These are phyloP conservation scores for Pseudogymnoascus sp. DNA, from an alignment of 2,329 filamentous ascomycete genomes.

Conservation along the genomic window DNA sequence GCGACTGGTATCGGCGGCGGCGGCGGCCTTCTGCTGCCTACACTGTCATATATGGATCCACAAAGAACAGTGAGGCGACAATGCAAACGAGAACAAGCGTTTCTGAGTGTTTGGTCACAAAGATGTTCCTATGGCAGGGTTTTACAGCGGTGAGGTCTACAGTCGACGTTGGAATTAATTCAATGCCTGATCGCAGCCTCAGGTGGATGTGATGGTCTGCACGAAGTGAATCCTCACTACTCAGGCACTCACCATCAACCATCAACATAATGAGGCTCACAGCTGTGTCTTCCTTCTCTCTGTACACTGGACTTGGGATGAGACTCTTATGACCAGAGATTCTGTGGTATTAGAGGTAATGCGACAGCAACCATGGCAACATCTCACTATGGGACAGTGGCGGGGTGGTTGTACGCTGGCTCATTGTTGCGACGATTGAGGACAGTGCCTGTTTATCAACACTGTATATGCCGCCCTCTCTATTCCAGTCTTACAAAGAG, in stretches of 20 bases:
- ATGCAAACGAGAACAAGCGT: not conserved
- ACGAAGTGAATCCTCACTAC: constrained; percentile 7
- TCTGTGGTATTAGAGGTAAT: not conserved
- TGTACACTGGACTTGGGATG: not conserved
- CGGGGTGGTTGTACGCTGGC: not conserved
- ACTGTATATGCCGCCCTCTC: not conserved
- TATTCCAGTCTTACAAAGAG: not conserved
- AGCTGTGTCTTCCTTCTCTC: not conserved
- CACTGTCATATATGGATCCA: not conserved
- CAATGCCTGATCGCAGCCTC: constrained; percentile 7
- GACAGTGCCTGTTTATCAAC: not conserved
- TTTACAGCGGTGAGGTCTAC: not conserved
- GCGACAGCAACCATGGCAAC: not conserved
- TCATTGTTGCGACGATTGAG: not conserved
- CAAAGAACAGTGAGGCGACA: not conserved
- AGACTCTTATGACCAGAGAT: not conserved
- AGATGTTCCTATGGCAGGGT: not conserved
- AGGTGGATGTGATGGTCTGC: constrained; percentile 1
- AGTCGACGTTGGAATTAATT: constrained; percentile 6
- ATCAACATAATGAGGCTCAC: not conserved
- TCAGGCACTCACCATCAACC: not conserved
- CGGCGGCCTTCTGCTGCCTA: constrained; percentile 29
- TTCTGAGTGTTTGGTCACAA: constrained; percentile 1
- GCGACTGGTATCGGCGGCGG: constrained; percentile 58
- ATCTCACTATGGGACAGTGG: not conserved